These are phyloP conservation scores for Hemileia vastatrix DNA, from an alignment of 1,284 basidiomycete genomes.

Conservation along the genomic window DNA sequence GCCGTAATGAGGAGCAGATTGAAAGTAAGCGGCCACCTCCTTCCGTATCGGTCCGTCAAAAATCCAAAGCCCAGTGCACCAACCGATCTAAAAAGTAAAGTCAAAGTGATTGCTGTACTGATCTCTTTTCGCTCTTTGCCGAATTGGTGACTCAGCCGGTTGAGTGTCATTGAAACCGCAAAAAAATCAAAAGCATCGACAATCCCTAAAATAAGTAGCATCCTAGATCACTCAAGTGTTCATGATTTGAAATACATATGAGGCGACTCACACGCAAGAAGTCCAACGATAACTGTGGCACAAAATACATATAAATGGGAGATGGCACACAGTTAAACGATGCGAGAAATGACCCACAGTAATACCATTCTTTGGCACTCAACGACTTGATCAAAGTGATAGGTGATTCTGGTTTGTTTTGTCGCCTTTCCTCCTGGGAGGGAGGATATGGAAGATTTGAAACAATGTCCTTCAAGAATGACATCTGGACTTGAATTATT, in stretches of 20 bases:
- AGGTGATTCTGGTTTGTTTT: constrained; percentile 14
- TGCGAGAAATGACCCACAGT: no score
- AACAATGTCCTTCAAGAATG: no score
- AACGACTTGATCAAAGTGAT: background rate
- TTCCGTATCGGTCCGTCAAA: constrained; percentile 57
- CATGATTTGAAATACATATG: no score
- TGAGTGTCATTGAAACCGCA: constrained; percentile 64
- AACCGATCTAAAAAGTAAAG: constrained; percentile 74
- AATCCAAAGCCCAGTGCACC: constrained; percentile 71
- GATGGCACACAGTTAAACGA: no score
- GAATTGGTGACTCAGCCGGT: constrained; percentile 49
- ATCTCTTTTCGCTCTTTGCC: constrained; percentile 36
- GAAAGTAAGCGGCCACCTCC: constrained; percentile 78
- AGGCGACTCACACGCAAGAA: no score
- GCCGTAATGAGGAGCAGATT: constrained; percentile 59
- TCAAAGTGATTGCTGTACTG: constrained; percentile 71
- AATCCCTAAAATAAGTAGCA: no score
- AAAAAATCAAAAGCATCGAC: constrained; percentile 55
- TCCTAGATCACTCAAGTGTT: no score
- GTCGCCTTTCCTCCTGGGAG: background rate
- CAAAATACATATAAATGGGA: no score
- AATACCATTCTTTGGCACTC: constrained; percentile 1
- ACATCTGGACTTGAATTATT: no score
- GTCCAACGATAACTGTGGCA: no score
- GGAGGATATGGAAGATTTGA: constrained; percentile 11